Evolutionary conservation across 495 filamentous ascomycete genomes (phyloP).

Genomic region (Bacidia rubella): DNA sequence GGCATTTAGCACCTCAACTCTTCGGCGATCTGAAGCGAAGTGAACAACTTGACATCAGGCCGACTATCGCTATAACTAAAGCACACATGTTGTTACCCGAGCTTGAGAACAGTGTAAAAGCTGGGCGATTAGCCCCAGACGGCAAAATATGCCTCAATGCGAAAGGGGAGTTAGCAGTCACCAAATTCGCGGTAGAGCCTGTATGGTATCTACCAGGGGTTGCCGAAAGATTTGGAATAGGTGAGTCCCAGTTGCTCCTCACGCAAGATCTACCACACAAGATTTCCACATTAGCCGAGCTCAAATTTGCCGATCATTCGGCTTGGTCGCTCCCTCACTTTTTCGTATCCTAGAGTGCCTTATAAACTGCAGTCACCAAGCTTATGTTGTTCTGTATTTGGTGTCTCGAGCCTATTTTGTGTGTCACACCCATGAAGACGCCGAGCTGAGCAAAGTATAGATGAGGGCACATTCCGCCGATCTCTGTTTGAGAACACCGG

Average conservation of each 20-base stretch:
- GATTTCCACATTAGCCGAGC: too few relatives aligned
- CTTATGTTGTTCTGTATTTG: too few relatives aligned
- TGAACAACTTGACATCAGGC: constrained; percentile 72
- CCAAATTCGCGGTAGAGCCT: constrained; percentile 58
- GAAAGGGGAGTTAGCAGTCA: constrained; percentile 77
- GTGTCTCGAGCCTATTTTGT: not conserved
- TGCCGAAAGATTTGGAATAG: constrained; percentile 85
- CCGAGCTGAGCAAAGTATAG: constrained; percentile 29
- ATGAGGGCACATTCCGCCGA: constrained; percentile 75
- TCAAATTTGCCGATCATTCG: too few relatives aligned
- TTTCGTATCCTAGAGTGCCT: too few relatives aligned
- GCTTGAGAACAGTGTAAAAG: constrained; percentile 71
- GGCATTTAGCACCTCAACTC: constrained; percentile 76
- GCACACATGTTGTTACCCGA: constrained; percentile 97
- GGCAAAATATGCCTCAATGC: constrained; percentile 81
- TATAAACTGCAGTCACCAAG: too few relatives aligned
- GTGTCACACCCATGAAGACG: too few relatives aligned
- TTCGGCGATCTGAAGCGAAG: constrained; percentile 55
- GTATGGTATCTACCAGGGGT: constrained; percentile 95
- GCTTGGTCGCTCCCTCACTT: too few relatives aligned
- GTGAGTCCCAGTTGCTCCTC: constrained; percentile 25
- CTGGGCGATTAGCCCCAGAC: constrained; percentile 69
- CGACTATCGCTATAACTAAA: constrained; percentile 87
- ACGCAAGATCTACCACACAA: too few relatives aligned
- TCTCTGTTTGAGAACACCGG: constrained; percentile 91